Conservation (phyloP, 768 basidiomycete species). For the Russula griseocarnosa region DNA sequence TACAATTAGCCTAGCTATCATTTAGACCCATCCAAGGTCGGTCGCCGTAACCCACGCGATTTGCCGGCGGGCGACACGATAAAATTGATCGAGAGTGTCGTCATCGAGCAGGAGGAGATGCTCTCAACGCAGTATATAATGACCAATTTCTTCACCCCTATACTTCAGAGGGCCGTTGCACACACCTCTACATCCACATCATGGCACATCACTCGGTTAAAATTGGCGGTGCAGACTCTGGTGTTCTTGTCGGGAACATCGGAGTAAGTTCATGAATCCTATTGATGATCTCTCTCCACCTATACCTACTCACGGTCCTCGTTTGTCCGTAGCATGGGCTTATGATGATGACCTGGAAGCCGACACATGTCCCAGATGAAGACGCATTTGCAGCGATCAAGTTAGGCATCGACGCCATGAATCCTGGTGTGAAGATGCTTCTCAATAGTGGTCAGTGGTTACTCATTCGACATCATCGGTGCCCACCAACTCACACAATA, state of each 20-base stretch:
- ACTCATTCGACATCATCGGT: neutral
- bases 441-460: constrained; percentile 45
- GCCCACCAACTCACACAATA: neutral
- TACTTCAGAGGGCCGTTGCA: neutral
- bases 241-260: constrained; percentile 39
- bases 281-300: neutral
- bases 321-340: constrained; percentile 42
- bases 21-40: no score
- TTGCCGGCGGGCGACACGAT: no score
- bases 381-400: constrained; percentile 61
- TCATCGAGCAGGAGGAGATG: no score
- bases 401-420: constrained; percentile 43
- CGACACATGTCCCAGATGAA: constrained; percentile 49
- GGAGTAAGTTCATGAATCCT: constrained; percentile 34
- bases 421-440: constrained; percentile 45
- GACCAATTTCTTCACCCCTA: neutral
- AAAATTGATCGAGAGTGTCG: no score
- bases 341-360: constrained; percentile 57
- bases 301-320: neutral
- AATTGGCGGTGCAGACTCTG: constrained; percentile 41
- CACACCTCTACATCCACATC: neutral
- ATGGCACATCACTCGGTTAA: constrained; percentile 37
- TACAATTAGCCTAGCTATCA: no score
- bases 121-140: neutral
- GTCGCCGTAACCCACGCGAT: no score